phyloP scores from a whole-genome alignment of 1,284 basidiomycete species.

The Boletus mariae region DNA sequence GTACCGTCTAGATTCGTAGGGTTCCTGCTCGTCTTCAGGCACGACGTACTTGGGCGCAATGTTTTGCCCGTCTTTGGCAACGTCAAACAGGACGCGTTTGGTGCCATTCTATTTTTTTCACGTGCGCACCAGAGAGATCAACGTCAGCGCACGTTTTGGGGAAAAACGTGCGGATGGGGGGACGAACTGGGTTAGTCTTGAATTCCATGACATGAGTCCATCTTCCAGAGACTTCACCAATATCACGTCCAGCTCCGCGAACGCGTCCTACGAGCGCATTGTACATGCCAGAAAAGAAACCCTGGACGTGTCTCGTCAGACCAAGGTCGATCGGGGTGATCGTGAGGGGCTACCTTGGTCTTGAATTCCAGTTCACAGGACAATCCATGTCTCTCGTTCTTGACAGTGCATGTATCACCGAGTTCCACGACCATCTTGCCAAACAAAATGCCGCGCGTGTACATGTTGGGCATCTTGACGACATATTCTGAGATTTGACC shows the following conservation, averaged over 20 bases:
- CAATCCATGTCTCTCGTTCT: constrained; percentile 76
- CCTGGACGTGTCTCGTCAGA: constrained; percentile 44
- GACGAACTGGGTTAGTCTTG: constrained; percentile 61
- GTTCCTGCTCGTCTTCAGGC: constrained; percentile 85
- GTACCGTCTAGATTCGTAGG: constrained; percentile 83
- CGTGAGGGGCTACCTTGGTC: constrained; percentile 65
- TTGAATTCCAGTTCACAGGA: constrained; percentile 93
- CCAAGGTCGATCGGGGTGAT: background rate
- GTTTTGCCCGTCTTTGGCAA: constrained; percentile 65
- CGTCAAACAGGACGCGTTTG: constrained; percentile 84
- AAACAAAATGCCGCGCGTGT: constrained; percentile 94
- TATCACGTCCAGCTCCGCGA: constrained; percentile 59
- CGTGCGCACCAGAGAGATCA: too few species aligned
- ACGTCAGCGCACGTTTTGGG: too few species aligned
- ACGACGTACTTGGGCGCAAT: constrained; percentile 80
- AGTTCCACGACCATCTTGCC: constrained; percentile 98
- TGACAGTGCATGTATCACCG: constrained; percentile 86
- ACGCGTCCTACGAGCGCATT: constrained; percentile 87
- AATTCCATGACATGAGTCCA: constrained; percentile 94
- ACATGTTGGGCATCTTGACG: constrained; percentile 97
- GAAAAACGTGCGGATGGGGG: too few species aligned
- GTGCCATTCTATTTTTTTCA: constrained; percentile 44
- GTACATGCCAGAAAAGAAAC: constrained; percentile 96
- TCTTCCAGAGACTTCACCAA: constrained; percentile 86
- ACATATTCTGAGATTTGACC: constrained; percentile 60